These are phyloP conservation scores for Tilletia horrida DNA, from an alignment of 1,284 basidiomycete genomes.

Conservation along the genomic window DNA sequence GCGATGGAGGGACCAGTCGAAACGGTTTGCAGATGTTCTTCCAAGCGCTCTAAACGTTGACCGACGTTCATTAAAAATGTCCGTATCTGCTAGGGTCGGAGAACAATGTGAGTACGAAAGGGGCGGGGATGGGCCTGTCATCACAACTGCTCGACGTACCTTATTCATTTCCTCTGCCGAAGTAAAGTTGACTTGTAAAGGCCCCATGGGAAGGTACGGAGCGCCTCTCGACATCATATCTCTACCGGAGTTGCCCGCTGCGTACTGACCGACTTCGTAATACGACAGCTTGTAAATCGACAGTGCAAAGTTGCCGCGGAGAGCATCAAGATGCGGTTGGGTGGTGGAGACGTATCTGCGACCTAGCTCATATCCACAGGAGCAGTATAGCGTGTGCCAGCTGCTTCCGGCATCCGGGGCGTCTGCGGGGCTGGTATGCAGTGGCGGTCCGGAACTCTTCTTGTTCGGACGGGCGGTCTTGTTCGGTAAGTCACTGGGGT, in stretches of 20 bases:
- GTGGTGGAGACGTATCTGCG: constrained; percentile 7
- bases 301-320: background rate
- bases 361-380: background rate
- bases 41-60: background rate
- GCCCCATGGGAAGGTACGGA: no score
- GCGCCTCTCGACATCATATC: no score
- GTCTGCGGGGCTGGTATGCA: constrained; percentile 4
- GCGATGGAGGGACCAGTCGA: background rate
- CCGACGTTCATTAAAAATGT: constrained; percentile 7
- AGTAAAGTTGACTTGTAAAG: no score
- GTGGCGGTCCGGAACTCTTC: background rate
- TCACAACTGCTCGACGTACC: background rate
- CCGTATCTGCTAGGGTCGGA: background rate
- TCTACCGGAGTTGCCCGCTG: no score
- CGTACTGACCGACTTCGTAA: no score
- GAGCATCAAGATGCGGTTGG: background rate
- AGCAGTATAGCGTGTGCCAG: background rate
- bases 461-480: background rate
- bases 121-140: background rate
- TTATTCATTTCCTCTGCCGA: constrained; percentile 2
- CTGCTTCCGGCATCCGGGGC: background rate
- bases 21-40: background rate
- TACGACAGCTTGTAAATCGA: background rate
- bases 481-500: background rate
- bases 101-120: background rate